Percentiles rank a stretch among this genome's conserved stretches.
These are phyloP conservation scores for Quercus tomentella DNA, from an alignment of 331 rosid genomes.

Conservation along the genomic window DNA sequence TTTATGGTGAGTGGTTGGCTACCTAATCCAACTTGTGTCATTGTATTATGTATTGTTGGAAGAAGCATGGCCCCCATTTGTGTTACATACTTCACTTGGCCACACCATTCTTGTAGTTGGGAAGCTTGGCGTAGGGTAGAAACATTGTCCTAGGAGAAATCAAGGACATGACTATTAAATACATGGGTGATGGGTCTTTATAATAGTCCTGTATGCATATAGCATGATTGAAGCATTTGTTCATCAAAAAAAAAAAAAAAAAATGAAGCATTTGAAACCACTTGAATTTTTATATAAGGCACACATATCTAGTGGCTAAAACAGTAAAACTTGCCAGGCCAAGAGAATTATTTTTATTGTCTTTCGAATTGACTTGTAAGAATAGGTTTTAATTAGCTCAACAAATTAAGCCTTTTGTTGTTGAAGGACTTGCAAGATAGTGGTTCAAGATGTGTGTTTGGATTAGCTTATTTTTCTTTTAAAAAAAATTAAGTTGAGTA, in stretches of 20 bases:
- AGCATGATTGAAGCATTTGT: not conserved
- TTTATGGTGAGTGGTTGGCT: slow-evolving; percentile 29
- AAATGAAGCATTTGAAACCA: not conserved
- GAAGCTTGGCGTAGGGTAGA: not conserved
- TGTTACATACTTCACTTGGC: slow-evolving; percentile 20
- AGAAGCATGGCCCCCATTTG: slow-evolving; percentile 20
- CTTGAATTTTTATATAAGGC: not conserved
- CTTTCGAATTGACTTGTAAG: no score
- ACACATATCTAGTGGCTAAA: not conserved
- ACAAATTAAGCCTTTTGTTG: no score
- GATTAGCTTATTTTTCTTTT: no score
- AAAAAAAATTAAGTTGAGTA: no score
- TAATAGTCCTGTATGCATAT: not conserved
- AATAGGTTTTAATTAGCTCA: no score
- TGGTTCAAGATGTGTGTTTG: no score
- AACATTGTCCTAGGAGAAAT: not conserved
- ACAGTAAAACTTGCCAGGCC: no score
- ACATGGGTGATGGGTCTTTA: not conserved
- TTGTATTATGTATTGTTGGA: slow-evolving; percentile 8
- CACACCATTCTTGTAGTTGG: slow-evolving; percentile 14
- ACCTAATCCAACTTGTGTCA: slow-evolving; percentile 44
- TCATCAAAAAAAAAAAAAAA: no score
- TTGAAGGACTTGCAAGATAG: no score
- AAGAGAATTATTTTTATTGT: no score
- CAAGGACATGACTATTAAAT: not conserved